Evolutionary conservation across 352 stramenopile genomes (phyloP).

Genomic region (Phytopythium delawarense): DNA sequence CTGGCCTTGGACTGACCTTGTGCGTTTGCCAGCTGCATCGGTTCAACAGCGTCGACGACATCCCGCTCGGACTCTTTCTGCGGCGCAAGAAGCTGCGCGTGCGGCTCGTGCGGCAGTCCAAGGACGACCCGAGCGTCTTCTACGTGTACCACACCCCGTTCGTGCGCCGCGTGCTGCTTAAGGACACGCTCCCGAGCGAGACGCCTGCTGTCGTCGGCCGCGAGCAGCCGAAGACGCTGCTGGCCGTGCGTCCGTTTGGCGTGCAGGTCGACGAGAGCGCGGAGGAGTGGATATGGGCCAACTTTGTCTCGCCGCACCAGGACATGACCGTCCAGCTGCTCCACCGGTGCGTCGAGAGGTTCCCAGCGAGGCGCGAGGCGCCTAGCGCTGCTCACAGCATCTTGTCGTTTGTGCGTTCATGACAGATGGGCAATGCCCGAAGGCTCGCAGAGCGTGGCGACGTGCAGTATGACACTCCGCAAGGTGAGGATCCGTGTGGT

Average conservation of each 20-base stretch:
- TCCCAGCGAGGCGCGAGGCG: background rate
- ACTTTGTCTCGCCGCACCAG: constrained; percentile 59
- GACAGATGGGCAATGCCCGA: constrained; percentile 17
- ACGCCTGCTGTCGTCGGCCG: background rate
- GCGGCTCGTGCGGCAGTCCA: constrained; percentile 62
- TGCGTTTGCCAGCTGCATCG: constrained; percentile 27
- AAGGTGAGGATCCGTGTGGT: constrained; percentile 25
- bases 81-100: constrained; percentile 70
- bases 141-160: constrained; percentile 84
- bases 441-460: constrained; percentile 36
- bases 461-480: constrained; percentile 41
- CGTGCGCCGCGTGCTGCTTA: constrained; percentile 45
- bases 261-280: constrained; percentile 69
- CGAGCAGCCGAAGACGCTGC: constrained; percentile 11
- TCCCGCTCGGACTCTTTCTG: constrained; percentile 57
- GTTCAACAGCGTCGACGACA: constrained; percentile 52
- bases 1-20: background rate
- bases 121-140: constrained; percentile 64
- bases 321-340: constrained; percentile 59
- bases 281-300: constrained; percentile 62
- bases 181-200: constrained; percentile 45
- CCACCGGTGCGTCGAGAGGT: constrained; percentile 30
- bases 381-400: constrained; percentile 3
- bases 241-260: constrained; percentile 67
- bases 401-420: constrained; percentile 3